Evolutionary conservation across 1,284 basidiomycete genomes (phyloP).

Genomic region (Cryptococcus sp.): DNA sequence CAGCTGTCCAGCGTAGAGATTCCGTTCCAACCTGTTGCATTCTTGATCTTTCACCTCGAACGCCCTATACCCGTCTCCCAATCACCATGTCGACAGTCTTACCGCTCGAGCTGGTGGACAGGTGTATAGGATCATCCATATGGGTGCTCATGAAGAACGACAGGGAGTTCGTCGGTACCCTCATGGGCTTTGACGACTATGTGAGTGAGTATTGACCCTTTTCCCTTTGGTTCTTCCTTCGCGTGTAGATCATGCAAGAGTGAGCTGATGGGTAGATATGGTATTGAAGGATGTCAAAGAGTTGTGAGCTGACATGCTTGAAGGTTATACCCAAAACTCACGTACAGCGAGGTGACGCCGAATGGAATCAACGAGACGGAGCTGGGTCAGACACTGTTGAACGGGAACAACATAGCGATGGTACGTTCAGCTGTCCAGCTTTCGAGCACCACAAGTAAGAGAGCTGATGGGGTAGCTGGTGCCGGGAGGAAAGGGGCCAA

Average conservation of each 20-base stretch:
- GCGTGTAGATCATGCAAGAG: no score
- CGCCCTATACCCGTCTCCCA: no score
- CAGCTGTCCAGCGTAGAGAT: no score
- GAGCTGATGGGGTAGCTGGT: conserved; percentile 54
- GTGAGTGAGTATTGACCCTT: conserved; percentile 72
- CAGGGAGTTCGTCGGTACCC: conserved; percentile 89
- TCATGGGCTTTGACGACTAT: conserved; percentile 97
- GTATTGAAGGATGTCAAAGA: conserved; percentile 96
- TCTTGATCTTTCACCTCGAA: no score
- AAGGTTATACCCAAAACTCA: neutral
- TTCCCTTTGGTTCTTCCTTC: neutral
- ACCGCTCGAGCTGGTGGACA: conserved; percentile 75
- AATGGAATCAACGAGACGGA: conserved; percentile 75
- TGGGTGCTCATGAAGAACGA: conserved; percentile 98
- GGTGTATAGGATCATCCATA: conserved; percentile 88
- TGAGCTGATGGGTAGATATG: conserved; percentile 67
- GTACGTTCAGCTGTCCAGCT: conserved; percentile 51
- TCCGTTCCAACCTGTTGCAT: no score
- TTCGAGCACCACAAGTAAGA: no score
- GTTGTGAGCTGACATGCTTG: conserved; percentile 58
- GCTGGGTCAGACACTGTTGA: conserved; percentile 84
- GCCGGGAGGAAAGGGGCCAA: conserved; percentile 68
- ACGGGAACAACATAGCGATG: conserved; percentile 98
- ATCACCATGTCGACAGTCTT: conserved; percentile 59
- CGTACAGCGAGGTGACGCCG: conserved; percentile 70